Evolutionary conservation across 345 rosid species (phyloP).

Genomic region (Rhodamnia argentea): DNA sequence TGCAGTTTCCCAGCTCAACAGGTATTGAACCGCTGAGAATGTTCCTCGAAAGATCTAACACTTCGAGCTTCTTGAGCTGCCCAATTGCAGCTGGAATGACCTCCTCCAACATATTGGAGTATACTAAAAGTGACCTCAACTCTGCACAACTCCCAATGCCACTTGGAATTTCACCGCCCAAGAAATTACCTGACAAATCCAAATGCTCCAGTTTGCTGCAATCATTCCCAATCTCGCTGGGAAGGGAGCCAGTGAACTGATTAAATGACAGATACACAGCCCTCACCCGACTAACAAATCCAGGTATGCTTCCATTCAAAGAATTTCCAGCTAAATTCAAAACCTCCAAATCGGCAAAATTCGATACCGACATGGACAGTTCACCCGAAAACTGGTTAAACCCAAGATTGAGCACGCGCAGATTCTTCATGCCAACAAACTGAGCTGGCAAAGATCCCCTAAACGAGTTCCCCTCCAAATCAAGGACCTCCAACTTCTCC

Average conservation of each 20-base stretch:
- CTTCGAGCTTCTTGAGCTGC: constrained; percentile 61
- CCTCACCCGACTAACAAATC: constrained; percentile 51
- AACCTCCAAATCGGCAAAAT: constrained; percentile 32
- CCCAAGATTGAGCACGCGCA: constrained; percentile 75
- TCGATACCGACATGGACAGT: constrained; percentile 38
- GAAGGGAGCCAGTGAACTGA: constrained; percentile 48
- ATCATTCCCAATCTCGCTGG: constrained; percentile 45
- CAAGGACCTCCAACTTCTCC: constrained; percentile 77
- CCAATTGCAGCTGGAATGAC: constrained; percentile 59
- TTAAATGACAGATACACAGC: constrained; percentile 56
- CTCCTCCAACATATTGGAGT: constrained; percentile 70
- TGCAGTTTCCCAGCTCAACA: constrained; percentile 67
- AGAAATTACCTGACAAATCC: constrained; percentile 76
- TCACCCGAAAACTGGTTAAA: constrained; percentile 55
- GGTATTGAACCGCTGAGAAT: constrained; percentile 68
- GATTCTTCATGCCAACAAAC: constrained; percentile 34
- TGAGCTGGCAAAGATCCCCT: constrained; percentile 40
- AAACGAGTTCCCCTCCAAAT: constrained; percentile 68
- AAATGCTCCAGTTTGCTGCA: constrained; percentile 76
- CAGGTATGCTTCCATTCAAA: constrained; percentile 64
- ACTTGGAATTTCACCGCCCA: constrained; percentile 54
- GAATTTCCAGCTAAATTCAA: constrained; percentile 71
- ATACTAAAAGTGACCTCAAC: constrained; percentile 56
- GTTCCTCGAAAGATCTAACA: constrained; percentile 83
- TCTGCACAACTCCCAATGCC: constrained; percentile 55